phyloP scores from a whole-genome alignment of 1,284 basidiomycete genomes.

The Phenoliferia sp. region DNA sequence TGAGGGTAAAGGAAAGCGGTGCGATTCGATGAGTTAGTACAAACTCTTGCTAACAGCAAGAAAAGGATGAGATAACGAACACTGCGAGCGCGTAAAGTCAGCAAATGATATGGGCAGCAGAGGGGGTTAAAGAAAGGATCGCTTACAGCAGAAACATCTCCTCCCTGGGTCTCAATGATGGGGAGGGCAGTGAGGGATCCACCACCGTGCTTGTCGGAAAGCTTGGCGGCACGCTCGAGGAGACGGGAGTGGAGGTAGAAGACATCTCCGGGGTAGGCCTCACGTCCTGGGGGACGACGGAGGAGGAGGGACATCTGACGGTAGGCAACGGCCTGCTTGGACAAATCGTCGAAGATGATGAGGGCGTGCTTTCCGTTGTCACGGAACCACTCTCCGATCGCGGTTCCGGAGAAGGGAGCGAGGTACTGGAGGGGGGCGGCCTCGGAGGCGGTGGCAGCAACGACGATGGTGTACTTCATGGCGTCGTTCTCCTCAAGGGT shows the following conservation, averaged over 20 bases:
- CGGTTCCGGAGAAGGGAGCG: conserved; percentile 98
- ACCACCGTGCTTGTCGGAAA: conserved; percentile 96
- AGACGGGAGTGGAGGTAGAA: conserved; percentile 97
- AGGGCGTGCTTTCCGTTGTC: conserved; percentile 92
- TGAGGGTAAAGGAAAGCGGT: not conserved
- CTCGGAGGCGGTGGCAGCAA: conserved; percentile 97
- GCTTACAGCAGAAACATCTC: conserved; percentile 89
- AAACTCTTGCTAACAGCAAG: not conserved
- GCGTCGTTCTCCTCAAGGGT: conserved; percentile 99
- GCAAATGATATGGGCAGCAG: conserved; percentile 8
- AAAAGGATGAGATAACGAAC: not conserved
- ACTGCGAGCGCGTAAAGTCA: conserved; percentile 7
- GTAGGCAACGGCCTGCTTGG: conserved; percentile 99
- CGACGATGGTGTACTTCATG: conserved; percentile 98
- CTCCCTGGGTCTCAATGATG: conserved; percentile 99
- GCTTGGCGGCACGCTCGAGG: conserved; percentile 99
- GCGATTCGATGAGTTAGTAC: not conserved
- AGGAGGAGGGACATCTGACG: conserved; percentile 99
- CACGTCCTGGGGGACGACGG: conserved; percentile 99
- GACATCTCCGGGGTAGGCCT: conserved; percentile 96
- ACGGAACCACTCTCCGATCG: conserved; percentile 99
- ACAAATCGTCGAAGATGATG: conserved; percentile 99
- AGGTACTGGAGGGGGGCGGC: conserved; percentile 98
- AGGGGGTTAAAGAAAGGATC: conserved; percentile 35
- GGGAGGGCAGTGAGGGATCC: conserved; percentile 97